phyloP scores from a whole-genome alignment of 1,284 basidiomycete species.

The Leccinum angustisporum region DNA sequence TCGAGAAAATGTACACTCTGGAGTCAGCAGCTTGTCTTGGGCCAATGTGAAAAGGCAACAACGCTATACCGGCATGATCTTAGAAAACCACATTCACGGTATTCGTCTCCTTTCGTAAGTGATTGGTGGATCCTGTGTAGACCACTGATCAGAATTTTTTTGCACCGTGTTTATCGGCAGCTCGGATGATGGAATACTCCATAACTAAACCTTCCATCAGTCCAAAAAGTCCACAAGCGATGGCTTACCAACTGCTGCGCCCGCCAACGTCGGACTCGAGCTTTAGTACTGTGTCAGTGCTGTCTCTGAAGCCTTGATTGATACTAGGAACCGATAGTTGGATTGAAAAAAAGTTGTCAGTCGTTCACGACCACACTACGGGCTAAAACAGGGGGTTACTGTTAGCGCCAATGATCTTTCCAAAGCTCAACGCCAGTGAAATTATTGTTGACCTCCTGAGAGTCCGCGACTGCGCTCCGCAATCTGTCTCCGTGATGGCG shows the following conservation, averaged over 20 bases:
- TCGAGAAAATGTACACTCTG: conserved; percentile 33
- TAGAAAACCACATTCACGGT: too few species aligned
- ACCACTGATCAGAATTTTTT: background rate
- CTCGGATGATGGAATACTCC: background rate
- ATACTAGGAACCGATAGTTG: background rate
- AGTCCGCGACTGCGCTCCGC: background rate
- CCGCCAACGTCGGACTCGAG: background rate
- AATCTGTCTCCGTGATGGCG: background rate
- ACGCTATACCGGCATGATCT: too few species aligned
- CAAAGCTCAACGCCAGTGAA: background rate
- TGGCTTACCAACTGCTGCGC: background rate
- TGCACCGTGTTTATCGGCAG: background rate
- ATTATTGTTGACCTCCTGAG: background rate
- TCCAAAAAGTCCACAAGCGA: background rate
- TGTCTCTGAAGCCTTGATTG: background rate
- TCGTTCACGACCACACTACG: background rate
- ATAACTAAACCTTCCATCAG: background rate
- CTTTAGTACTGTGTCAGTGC: background rate
- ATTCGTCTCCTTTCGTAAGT: too few species aligned
- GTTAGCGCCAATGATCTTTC: background rate
- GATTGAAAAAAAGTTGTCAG: background rate
- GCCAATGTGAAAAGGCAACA: too few species aligned
- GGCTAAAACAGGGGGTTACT: background rate
- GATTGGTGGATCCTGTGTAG: background rate
- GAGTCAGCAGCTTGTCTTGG: too few species aligned